Evolutionary conservation across 176 grass and related monocot genomes (phyloP), one percentile per base, ranked within the genome.

Genomic region (Phyllostachys edulis): DNA sequence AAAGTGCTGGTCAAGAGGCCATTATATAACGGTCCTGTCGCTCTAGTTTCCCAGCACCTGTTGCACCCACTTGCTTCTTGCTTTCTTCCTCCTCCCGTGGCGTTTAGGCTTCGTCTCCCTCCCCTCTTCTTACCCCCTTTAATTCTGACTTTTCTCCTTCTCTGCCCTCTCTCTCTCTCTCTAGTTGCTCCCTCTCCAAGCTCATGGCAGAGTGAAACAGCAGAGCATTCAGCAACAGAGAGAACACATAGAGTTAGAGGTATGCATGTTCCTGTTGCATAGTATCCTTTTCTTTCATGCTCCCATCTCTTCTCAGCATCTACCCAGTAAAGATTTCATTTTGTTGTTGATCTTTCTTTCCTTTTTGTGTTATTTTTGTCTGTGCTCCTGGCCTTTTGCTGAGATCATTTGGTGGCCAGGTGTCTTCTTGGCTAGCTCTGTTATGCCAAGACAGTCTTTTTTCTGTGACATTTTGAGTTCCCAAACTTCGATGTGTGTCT

Each of bases 1-100:
- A 72, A 27, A 26, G 26, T 44, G 23, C 26, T 44, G n/a, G 69
- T 71, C 69, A 51, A 73, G 26, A 49, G 15, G 51, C 51, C 2
- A n/a, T 39, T 76, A 76, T 40, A 76, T 57, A 76, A 75, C 8
- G 52, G 73, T 9, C 73, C 34, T 39, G 62, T 40, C 34, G 73
- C 73, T 54, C 10, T n/a, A 40, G 49, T 11, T 56, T 76, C 32
- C 29, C 29, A 37, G 7, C 69, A 14, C 44, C 10, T 45, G 10
- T 27, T 5, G 71, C 71, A 46, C 46, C 72, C 49, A 75, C 32
- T 54, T 11, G 18, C 2, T 11, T 20, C 50, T 57, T 39, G 10
- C 45, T 80, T n/a, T 34, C 10, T 38, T 47, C 77, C 37, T 34
- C 60, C 2, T 45, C 44, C 16, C 46, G 50, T 52, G 21, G n/a